Evolutionary conservation across 2,329 filamentous ascomycete species (phyloP).

Genomic region (Pseudocercospora crystallina): DNA sequence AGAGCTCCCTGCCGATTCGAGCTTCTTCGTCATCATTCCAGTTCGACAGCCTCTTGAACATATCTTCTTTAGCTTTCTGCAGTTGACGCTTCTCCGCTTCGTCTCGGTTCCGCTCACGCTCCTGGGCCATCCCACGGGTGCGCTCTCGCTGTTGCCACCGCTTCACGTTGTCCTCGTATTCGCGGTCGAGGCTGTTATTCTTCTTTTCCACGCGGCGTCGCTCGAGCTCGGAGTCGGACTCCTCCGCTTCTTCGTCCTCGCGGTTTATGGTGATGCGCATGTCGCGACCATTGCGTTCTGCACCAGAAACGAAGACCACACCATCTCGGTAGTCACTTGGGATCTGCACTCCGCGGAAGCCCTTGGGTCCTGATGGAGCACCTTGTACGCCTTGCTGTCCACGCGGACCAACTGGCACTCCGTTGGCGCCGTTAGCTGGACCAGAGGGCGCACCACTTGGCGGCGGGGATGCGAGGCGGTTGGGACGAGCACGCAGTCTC

Average conservation of each 20-base stretch:
- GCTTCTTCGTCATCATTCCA: slow-evolving; percentile 91
- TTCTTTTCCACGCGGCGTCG: slow-evolving; percentile 68
- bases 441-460: slow-evolving; percentile 39
- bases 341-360: slow-evolving; percentile 58
- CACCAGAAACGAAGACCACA: slow-evolving; percentile 75
- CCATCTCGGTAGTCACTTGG: slow-evolving; percentile 74
- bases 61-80: slow-evolving; percentile 64
- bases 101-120: slow-evolving; percentile 80
- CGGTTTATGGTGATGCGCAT: slow-evolving; percentile 52
- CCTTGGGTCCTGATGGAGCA: slow-evolving; percentile 71
- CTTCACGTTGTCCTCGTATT: slow-evolving; percentile 80
- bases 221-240: slow-evolving; percentile 83
- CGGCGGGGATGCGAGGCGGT: slow-evolving; percentile 71
- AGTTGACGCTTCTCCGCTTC: slow-evolving; percentile 68
- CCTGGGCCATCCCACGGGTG: slow-evolving; percentile 76
- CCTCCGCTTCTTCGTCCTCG: slow-evolving; percentile 84
- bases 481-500: slow-evolving; percentile 65
- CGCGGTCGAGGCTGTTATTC: slow-evolving; percentile 73
- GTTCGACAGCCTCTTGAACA: slow-evolving; percentile 70
- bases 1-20: slow-evolving; percentile 77
- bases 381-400: slow-evolving; percentile 63
- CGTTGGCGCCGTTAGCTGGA: slow-evolving; percentile 63
- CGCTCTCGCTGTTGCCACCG: slow-evolving; percentile 90
- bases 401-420: slow-evolving; percentile 72
- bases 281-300: slow-evolving; percentile 52